Base-by-base conservation (phyloP, 768 basidiomycete genomes). In the Serpula lacrymans region DNA sequence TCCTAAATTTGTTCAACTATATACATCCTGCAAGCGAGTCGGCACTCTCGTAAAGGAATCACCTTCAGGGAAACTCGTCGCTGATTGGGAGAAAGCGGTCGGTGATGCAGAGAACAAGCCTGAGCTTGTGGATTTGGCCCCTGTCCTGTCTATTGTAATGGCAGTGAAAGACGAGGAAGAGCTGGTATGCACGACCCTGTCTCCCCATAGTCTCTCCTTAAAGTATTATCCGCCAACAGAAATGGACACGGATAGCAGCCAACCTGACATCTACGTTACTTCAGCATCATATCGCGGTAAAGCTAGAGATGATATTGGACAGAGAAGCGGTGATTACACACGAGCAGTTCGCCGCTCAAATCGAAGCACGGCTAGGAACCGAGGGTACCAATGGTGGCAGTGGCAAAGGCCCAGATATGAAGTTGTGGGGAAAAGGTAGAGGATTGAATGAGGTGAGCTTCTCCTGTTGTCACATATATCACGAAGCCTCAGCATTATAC, bases 91-190 rank as follows among this genome's bases (percentile, higher is more conserved):
- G 45, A 75, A 75, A 36, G 71, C 75, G 13, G 55, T 90, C 14
- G 64, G 69, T 4, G 74, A 69, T 12, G 67, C 78, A 10, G 59
- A 67, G 5, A 71, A 64, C 5, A 82, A 82, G 52, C 81, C 91
- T 5, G 85, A 92, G 51, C 57, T 82, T 24, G 70, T 88, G 16
- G 96, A 98, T 55, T 85, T 93, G 59, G 72, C 80, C 0, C 67
- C 79, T 2, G 80, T 85, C 0, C 67, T 96, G 12, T 88, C 92
- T 0, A 66, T 82, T 1, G 69, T 89, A 36, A 80, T 97, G 73
- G 82, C 86, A 1, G 77, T 84, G 18, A 98, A 97, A 61, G 94
- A 98, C 52, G 80, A 82, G 18, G 91, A 96, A 29, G 96, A 98
- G 55, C 59, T 95, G 39, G 95, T 92, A 48, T 47, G 87, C 3